Evolutionary conservation across 2,329 filamentous ascomycete genomes (phyloP).

Genomic region (Dryadomyces quercivorus): DNA sequence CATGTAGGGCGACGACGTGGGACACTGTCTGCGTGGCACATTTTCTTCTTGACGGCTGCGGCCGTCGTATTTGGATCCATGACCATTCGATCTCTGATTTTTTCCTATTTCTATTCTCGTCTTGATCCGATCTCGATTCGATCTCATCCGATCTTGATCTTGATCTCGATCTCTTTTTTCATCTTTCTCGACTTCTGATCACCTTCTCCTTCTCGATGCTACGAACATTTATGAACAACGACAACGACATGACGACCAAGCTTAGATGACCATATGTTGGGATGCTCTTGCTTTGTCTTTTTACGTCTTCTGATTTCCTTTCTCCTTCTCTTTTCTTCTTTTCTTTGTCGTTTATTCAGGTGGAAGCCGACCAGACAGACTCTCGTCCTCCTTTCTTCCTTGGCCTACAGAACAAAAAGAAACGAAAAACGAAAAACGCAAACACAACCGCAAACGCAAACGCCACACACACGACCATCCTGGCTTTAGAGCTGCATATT

Average conservation of each 20-base stretch:
- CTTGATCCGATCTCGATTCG: no score
- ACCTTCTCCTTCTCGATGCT: constrained; percentile 1
- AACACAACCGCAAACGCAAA: not conserved
- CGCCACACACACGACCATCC: not conserved
- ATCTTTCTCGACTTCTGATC: not conserved
- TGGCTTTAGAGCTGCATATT: not conserved
- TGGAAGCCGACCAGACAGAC: no score
- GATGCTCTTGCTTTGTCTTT: constrained; percentile 3
- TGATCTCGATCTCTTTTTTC: not conserved
- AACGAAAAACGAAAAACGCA: not conserved
- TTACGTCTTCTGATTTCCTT: constrained; percentile 4
- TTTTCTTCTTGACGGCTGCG: no score
- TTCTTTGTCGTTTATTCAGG: no score
- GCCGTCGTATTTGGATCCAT: not conserved
- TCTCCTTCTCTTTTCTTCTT: not conserved
- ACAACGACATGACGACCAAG: constrained; percentile 10
- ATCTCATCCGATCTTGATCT: no score
- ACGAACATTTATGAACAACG: constrained; percentile 11
- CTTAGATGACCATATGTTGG: constrained; percentile 9
- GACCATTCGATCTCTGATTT: not conserved
- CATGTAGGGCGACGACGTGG: constrained; percentile 20
- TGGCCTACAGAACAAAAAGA: constrained; percentile 1
- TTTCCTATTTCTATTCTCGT: not conserved
- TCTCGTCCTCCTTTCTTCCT: not conserved
- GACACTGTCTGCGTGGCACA: no score